Percentiles rank a stretch among this genome's conserved stretches.
Conservation (phyloP, 148 eudicot species). For the Camellia granthamiana region DNA sequence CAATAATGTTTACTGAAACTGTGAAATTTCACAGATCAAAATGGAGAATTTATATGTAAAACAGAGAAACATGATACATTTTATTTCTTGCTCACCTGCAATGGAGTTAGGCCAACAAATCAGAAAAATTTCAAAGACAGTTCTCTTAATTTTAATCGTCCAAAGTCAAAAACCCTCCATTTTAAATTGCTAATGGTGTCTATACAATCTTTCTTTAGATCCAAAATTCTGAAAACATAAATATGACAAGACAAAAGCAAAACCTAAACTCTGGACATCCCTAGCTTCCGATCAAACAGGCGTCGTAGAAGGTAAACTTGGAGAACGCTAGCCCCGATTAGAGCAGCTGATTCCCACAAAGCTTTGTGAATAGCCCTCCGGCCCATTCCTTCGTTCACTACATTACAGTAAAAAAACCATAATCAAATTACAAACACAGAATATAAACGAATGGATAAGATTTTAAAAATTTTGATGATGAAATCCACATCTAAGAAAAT, state of each 20-base stretch:
- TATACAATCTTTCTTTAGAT: slow-evolving; percentile 1
- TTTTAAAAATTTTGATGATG: too few relatives aligned
- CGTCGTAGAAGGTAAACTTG: slow-evolving; percentile 80
- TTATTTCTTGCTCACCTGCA: neutral
- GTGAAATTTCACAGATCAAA: too few relatives aligned
- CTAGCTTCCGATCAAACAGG: slow-evolving; percentile 72
- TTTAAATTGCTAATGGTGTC: neutral
- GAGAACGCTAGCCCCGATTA: slow-evolving; percentile 64
- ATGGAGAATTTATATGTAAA: neutral
- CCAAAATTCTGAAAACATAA: slow-evolving; percentile 3
- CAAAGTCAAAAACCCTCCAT: neutral
- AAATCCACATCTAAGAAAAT: too few relatives aligned
- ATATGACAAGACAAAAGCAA: neutral
- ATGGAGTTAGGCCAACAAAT: neutral
- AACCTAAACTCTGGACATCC: slow-evolving; percentile 56
- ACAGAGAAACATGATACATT: neutral
- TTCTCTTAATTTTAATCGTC: neutral
- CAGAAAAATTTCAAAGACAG: neutral
- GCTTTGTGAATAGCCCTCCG: slow-evolving; percentile 79
- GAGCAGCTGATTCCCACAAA: slow-evolving; percentile 65
- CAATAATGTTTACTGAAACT: too few relatives aligned
- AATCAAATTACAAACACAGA: neutral
- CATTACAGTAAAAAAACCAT: slow-evolving; percentile 17
- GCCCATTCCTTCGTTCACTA: slow-evolving; percentile 91
- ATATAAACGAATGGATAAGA: too few relatives aligned